Base-by-base conservation (phyloP, 2,329 filamentous ascomycete species). In the Fusarium clavum region DNA sequence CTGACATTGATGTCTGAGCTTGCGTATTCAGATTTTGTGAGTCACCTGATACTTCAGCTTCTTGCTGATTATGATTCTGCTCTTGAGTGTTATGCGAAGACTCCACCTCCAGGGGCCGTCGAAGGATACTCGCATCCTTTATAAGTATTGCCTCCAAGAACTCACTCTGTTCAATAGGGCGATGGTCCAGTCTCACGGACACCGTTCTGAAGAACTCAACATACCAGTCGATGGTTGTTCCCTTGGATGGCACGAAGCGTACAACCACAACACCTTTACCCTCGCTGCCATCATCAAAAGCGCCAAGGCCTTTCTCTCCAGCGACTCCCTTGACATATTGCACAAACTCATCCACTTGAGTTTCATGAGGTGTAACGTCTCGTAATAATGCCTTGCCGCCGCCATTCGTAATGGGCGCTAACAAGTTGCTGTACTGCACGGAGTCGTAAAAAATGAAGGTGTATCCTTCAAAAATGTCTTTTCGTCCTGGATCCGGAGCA, bases 101-200 rank as follows among this genome's bases (percentile, higher is more conserved):
- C 41, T 81, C 80, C 12, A 87, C 81, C 69, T 91, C 85, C 5
- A 97, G 85, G 8, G 90, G 86, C 40, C 90, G 87, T 61, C 92
- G 90, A 22, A 98, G 83, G 45, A 87, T 86, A 63, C 87, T 88
- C 9, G 93, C 88, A 80, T 98, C 91, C 53, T 91, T 92, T n/a
- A 85, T 89, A 29, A 98, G 81, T 47, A 99, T 96, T 2, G 92
- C 92, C 78, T 97, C 94, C 4, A 99, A 85, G 67, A 99, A 97
- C 73, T 98, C 94, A 61, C 92, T 94, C 76, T 98, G 94, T 72
- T 95, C 90, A 56, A 98, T 91, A 4, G 94, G 90, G 6, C 94
- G 89, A 77, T 97, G 94, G 65, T 94, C 91, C 14, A 97, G 86
- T 47, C 88, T 84, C 22, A 91, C 78, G 4, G 94, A 92, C 18